Percentiles rank a stretch among this genome's conserved stretches.
phyloP scores from a whole-genome alignment of 1,284 basidiomycete species.

The Mycosarcoma mackinlayi region DNA sequence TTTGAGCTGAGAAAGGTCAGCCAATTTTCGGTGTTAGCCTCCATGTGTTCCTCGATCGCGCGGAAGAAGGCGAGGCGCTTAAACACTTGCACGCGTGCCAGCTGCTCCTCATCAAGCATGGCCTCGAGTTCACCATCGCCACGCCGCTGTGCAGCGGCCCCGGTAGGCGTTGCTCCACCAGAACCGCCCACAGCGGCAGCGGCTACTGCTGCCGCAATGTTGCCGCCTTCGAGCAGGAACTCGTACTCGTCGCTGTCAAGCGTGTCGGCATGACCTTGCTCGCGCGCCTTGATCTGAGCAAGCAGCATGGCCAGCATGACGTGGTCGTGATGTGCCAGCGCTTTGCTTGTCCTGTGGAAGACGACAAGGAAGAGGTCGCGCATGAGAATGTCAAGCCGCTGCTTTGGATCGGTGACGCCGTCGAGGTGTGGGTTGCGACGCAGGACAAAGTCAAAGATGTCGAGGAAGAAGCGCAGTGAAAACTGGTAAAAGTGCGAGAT shows the following conservation, averaged over 20 bases:
- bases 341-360: constrained; percentile 88
- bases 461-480: constrained; percentile 95
- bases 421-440: constrained; percentile 89
- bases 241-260: constrained; percentile 83
- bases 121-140: constrained; percentile 47
- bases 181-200: constrained; percentile 69
- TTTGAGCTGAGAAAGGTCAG: constrained; percentile 77
- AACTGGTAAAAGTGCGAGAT: constrained; percentile 99
- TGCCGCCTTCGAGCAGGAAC: constrained; percentile 87
- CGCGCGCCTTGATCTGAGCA: constrained; percentile 85
- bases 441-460: constrained; percentile 95
- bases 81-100: constrained; percentile 71
- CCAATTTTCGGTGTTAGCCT: constrained; percentile 80
- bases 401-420: constrained; percentile 79
- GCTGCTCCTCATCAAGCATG: constrained; percentile 73
- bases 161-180: constrained; percentile 28
- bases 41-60: constrained; percentile 78
- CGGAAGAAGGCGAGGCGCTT: constrained; percentile 75
- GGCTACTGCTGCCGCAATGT: constrained; percentile 71
- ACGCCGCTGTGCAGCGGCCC: constrained; percentile 57
- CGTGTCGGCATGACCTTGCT: constrained; percentile 69
- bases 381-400: constrained; percentile 83
- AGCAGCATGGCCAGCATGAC: constrained; percentile 90
- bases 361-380: constrained; percentile 91
- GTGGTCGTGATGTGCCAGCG: constrained; percentile 89